phyloP scores from a whole-genome alignment of 148 eudicot genomes.

The Nyssa sinensis region DNA sequence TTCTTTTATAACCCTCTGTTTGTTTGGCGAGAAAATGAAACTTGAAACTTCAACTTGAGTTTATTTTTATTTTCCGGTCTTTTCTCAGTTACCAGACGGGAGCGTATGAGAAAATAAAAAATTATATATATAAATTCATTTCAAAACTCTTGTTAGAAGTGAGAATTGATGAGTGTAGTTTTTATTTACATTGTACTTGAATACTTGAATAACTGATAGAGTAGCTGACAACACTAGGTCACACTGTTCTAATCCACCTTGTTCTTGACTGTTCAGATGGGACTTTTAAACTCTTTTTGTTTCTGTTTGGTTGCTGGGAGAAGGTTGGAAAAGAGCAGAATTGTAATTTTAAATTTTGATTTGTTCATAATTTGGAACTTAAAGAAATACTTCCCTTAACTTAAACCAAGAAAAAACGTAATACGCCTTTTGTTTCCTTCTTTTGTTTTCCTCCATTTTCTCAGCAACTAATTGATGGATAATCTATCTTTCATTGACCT shows the following conservation, averaged over 20 bases:
- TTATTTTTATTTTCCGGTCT: too few species aligned
- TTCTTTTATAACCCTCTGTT: neutral
- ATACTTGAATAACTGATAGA: neutral
- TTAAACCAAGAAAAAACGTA: too few species aligned
- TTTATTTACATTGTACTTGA: neutral
- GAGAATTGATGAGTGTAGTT: neutral
- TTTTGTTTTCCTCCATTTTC: neutral
- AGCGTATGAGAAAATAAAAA: too few species aligned
- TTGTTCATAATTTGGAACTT: neutral
- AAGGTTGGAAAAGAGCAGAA: neutral
- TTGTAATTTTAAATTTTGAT: neutral
- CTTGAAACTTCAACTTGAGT: neutral
- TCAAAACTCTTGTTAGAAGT: neutral
- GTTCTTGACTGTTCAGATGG: neutral
- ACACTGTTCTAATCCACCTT: too few species aligned
- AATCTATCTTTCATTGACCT: neutral
- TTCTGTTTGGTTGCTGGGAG: neutral
- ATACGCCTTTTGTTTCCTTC: too few species aligned
- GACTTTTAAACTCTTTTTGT: too few species aligned
- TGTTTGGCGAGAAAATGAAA: neutral
- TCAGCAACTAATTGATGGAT: neutral
- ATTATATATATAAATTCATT: neutral
- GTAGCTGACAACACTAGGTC: neutral
- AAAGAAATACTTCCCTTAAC: neutral
- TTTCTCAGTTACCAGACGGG: too few species aligned